A percentile compares a stretch with the other conserved stretches of the same genome.
Conservation (phyloP, 495 filamentous ascomycete species). For the Coniosporium apollinis region DNA sequence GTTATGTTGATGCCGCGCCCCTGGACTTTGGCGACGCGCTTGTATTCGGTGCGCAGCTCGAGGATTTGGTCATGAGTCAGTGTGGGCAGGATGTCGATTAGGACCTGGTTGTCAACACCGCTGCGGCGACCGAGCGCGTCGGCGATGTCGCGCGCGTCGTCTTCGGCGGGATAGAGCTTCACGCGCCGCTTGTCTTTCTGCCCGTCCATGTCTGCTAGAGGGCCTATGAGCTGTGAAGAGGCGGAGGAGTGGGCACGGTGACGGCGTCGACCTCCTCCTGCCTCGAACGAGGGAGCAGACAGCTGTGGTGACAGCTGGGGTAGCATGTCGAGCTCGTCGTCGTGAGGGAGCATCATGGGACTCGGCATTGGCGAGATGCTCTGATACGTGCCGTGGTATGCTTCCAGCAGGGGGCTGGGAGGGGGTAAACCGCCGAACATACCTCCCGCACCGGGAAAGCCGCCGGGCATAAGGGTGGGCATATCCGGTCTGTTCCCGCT, state of each 20-base stretch:
- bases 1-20: constrained; percentile 70
- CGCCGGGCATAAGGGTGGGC: constrained; percentile 12
- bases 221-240: too few species aligned
- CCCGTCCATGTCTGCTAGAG: constrained; percentile 1
- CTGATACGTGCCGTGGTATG: constrained; percentile 90
- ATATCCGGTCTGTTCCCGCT: constrained; percentile 20
- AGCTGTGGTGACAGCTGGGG: constrained; percentile 11
- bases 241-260: constrained; percentile 2
- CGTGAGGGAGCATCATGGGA: constrained; percentile 34
- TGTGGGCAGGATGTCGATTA: constrained; percentile 71
- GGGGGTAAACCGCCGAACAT: constrained; percentile 15
- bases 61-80: constrained; percentile 75
- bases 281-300: constrained; percentile 9
- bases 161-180: constrained; percentile 58
- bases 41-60: constrained; percentile 73
- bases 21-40: constrained; percentile 59
- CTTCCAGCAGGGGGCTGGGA: constrained; percentile 66
- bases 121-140: constrained; percentile 51
- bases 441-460: too few species aligned
- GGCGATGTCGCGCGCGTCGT: constrained; percentile 60
- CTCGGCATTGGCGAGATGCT: constrained; percentile 90
- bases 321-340: constrained; percentile 20
- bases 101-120: constrained; percentile 45
- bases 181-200: constrained; percentile 29
- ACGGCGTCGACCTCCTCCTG: constrained; percentile 7